A percentile compares a stretch with the other conserved stretches of the same genome.
phyloP scores from a whole-genome alignment of 257 asterid genomes.

The Eucommia ulmoides region DNA sequence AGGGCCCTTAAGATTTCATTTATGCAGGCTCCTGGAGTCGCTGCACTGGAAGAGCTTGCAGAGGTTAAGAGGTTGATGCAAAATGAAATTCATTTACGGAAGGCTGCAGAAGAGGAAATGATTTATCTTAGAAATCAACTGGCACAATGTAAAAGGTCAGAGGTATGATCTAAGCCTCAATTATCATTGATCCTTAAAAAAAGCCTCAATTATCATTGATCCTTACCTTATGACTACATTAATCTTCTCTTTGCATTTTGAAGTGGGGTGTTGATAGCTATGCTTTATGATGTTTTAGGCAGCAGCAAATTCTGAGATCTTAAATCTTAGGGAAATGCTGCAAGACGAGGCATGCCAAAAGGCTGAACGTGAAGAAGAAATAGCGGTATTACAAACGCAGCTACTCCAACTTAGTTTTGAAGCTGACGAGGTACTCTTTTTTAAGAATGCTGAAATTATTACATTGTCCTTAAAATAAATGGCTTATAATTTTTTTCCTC shows the following conservation, averaged over 20 bases:
- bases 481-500: no score
- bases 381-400: constrained; percentile 43
- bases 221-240: background rate
- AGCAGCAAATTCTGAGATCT: constrained; percentile 46
- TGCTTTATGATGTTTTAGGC: constrained; percentile 28
- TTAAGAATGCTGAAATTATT: no score
- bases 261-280: constrained; percentile 12
- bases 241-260: constrained; percentile 6
- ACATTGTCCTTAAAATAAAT: no score
- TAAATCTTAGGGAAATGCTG: constrained; percentile 51
- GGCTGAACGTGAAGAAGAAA: constrained; percentile 59
- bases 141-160: constrained; percentile 44
- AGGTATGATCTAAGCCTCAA: constrained; percentile 25
- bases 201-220: background rate
- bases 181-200: no score
- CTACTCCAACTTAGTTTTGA: constrained; percentile 62
- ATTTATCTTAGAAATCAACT: constrained; percentile 39
- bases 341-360: constrained; percentile 52
- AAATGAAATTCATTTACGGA: constrained; percentile 43
- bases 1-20: no score
- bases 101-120: constrained; percentile 62
- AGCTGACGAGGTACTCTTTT: constrained; percentile 74
- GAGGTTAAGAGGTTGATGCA: constrained; percentile 47
- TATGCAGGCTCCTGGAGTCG: constrained; percentile 31
- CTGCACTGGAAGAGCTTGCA: constrained; percentile 38